These are phyloP conservation scores for Halocafeteria seosinensis DNA, from an alignment of 108 stramenopile species.

Conservation along the genomic window DNA sequence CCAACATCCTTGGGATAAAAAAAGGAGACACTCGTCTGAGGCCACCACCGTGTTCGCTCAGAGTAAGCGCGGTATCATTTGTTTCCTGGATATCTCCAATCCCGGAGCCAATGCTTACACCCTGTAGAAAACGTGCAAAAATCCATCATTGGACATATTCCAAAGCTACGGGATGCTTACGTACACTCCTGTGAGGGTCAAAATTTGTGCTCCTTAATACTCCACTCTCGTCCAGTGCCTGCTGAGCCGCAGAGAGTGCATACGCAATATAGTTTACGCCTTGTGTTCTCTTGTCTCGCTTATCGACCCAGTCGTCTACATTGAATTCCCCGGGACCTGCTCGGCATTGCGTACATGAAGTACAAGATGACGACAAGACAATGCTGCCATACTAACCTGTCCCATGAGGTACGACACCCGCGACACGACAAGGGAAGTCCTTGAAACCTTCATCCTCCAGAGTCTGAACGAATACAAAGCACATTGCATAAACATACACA, in stretches of 20 bases:
- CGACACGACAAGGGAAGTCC: too few relatives aligned
- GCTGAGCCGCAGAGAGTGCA: neutral
- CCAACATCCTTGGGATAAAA: conserved; percentile 77
- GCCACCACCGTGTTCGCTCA: neutral
- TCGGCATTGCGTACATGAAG: too few relatives aligned
- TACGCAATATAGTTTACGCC: neutral
- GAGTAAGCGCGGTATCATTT: neutral
- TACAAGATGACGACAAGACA: too few relatives aligned
- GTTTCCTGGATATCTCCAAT: conserved; percentile 46
- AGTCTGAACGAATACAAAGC: too few relatives aligned
- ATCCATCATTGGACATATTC: too few relatives aligned
- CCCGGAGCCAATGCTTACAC: conserved; percentile 61
- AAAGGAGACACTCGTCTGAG: conserved; percentile 48
- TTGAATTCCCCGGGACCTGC: neutral
- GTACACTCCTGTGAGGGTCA: too few relatives aligned
- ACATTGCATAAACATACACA: too few relatives aligned
- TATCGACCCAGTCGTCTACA: neutral
- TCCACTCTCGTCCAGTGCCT: neutral
- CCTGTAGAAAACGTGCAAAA: conserved; percentile 28
- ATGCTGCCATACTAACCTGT: too few relatives aligned
- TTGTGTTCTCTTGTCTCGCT: neutral
- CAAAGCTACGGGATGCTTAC: too few relatives aligned
- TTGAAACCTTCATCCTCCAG: too few relatives aligned
- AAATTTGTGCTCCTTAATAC: too few relatives aligned
- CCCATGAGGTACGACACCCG: too few relatives aligned